Evolutionary conservation across 148 eudicot genomes (phyloP).

Genomic region (Chenopodium suecicum): DNA sequence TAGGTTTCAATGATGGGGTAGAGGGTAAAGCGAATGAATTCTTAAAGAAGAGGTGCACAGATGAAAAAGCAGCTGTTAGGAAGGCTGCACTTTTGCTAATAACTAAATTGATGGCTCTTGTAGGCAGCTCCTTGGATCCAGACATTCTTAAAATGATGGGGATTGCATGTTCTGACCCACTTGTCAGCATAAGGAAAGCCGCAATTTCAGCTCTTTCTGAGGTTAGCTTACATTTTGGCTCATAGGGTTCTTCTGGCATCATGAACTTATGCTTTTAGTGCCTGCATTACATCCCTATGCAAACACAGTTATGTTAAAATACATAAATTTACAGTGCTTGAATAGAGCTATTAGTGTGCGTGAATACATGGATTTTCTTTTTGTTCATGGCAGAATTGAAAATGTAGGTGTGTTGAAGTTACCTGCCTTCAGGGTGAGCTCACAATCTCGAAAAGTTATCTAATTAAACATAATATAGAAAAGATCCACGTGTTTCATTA

Average conservation of each 20-base stretch:
- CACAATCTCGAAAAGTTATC: too few species aligned
- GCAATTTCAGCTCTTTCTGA: conserved; percentile 91
- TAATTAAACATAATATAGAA: not conserved
- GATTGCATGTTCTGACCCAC: conserved; percentile 87
- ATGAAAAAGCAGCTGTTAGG: conserved; percentile 96
- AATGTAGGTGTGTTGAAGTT: not conserved
- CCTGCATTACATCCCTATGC: not conserved
- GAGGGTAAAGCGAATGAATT: conserved; percentile 48
- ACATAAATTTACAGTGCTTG: too few species aligned
- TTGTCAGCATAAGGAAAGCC: conserved; percentile 92
- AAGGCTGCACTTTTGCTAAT: conserved; percentile 77
- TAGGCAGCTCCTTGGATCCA: conserved; percentile 62
- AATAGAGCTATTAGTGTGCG: not conserved
- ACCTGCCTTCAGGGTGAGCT: not conserved
- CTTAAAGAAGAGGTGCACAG: conserved; percentile 67
- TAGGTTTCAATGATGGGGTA: conserved; percentile 41
- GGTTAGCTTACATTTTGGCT: conserved; percentile 41
- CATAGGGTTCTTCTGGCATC: not conserved
- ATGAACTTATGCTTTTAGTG: not conserved
- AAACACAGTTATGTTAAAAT: not conserved
- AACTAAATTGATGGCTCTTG: conserved; percentile 63
- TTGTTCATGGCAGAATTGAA: not conserved
- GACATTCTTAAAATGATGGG: conserved; percentile 78
- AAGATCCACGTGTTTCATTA: not conserved
- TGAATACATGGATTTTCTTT: not conserved